These are phyloP conservation scores for Urtica urens DNA, from an alignment of 306 rosid species.

Conservation along the genomic window DNA sequence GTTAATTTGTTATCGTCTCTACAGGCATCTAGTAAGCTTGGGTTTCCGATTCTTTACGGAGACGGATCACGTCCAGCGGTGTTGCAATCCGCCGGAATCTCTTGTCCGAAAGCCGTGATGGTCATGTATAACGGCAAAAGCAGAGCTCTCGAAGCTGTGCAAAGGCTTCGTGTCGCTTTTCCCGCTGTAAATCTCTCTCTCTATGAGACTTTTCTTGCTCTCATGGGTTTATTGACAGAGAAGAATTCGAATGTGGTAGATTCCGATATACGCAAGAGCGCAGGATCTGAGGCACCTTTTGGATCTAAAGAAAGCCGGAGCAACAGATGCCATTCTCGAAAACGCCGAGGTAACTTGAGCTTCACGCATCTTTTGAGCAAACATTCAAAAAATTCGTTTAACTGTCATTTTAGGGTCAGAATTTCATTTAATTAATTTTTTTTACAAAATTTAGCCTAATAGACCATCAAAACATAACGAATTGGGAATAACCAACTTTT, in stretches of 20 bases:
- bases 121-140: slow-evolving; percentile 66
- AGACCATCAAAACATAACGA: no score
- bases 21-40: slow-evolving; percentile 68
- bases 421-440: no score
- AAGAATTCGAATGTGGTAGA: slow-evolving; percentile 34
- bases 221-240: slow-evolving; percentile 15
- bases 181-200: slow-evolving; percentile 54
- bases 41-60: slow-evolving; percentile 82
- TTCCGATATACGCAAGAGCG: slow-evolving; percentile 91
- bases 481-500: no score
- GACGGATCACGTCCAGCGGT: slow-evolving; percentile 90
- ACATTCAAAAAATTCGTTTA: no score
- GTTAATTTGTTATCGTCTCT: slow-evolving; percentile 11
- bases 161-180: slow-evolving; percentile 65
- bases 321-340: slow-evolving; percentile 85
- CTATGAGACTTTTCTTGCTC: slow-evolving; percentile 8
- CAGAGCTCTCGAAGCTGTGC: slow-evolving; percentile 63
- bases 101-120: slow-evolving; percentile 92
- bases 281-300: slow-evolving; percentile 76
- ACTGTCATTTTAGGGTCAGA: no score
- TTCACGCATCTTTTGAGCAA: no score
- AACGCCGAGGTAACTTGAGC: slow-evolving; percentile 86
- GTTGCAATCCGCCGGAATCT: slow-evolving; percentile 85
- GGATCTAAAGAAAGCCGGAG: slow-evolving; percentile 86
- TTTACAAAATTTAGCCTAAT: no score